A percentile compares a stretch with the other conserved stretches of the same genome.
phyloP scores from a whole-genome alignment of 2,329 filamentous ascomycete species.

The Plectosphaerella sp. region DNA sequence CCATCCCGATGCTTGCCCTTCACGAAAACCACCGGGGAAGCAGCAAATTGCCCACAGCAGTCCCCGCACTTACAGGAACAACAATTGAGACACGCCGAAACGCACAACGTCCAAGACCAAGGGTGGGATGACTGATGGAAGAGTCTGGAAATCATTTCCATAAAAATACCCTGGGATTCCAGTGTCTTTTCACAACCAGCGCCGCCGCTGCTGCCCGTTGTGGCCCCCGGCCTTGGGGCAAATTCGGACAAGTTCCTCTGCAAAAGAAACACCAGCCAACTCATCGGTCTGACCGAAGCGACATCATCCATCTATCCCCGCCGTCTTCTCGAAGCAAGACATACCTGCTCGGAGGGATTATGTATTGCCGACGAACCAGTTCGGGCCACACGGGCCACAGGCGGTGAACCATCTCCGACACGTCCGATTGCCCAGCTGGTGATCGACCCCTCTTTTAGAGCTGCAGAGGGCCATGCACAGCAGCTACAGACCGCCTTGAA shows the following conservation, averaged over 20 bases:
- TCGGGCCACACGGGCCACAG: neutral
- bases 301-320: neutral
- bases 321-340: neutral
- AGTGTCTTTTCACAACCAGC: too few species aligned
- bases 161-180: too few species aligned
- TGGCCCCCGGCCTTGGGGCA: too few species aligned
- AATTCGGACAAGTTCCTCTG: neutral
- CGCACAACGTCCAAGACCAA: neutral
- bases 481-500: slow-evolving; percentile 4
- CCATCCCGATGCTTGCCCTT: too few species aligned
- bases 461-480: neutral
- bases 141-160: too few species aligned
- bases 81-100: neutral
- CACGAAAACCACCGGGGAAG: too few species aligned
- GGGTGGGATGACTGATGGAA: neutral
- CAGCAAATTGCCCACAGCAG: too few species aligned
- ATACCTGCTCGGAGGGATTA: neutral
- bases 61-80: neutral
- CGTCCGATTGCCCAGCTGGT: neutral
- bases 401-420: neutral
- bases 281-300: too few species aligned
- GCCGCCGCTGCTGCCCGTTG: too few species aligned
- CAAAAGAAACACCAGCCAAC: neutral
- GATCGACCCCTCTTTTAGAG: neutral
- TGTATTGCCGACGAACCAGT: neutral